These are phyloP conservation scores for Quercus ilex DNA, from an alignment of 306 rosid genomes.

Conservation along the genomic window DNA sequence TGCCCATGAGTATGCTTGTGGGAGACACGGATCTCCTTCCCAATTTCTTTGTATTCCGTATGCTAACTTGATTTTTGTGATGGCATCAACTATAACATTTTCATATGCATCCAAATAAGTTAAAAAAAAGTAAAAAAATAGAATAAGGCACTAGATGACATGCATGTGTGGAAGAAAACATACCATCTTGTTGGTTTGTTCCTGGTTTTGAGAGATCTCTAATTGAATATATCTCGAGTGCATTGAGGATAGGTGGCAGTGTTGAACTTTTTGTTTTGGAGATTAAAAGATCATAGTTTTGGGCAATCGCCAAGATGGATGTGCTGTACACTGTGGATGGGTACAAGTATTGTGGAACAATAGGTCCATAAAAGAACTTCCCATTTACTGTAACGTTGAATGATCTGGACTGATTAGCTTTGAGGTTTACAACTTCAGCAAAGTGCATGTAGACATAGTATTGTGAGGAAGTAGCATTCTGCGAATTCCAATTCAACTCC, in stretches of 20 bases:
- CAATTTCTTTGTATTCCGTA: constrained; percentile 43
- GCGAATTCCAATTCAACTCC: neutral
- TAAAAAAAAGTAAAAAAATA: too few relatives aligned
- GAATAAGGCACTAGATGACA: too few relatives aligned
- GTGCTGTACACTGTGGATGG: neutral
- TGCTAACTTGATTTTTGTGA: constrained; percentile 42
- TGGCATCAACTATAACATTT: constrained; percentile 43
- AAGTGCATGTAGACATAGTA: constrained; percentile 32
- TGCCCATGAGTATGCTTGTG: constrained; percentile 42
- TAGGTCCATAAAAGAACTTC: neutral
- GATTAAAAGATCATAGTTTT: constrained; percentile 1
- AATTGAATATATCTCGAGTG: neutral
- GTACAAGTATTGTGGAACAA: neutral
- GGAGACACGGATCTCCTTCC: constrained; percentile 70
- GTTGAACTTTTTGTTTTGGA: constrained; percentile 15
- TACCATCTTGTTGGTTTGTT: too few relatives aligned
- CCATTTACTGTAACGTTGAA: constrained; percentile 22
- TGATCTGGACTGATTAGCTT: constrained; percentile 24
- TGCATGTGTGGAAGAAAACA: too few relatives aligned
- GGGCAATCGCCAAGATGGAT: neutral
- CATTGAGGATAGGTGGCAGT: constrained; percentile 41
- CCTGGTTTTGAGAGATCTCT: too few relatives aligned
- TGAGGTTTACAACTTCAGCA: constrained; percentile 18
- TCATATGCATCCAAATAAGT: neutral
- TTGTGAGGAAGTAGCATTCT: neutral